These are phyloP conservation scores for Insectozyma bohioensis DNA, from an alignment of 1,139 yeast genomes.

Conservation along the genomic window DNA sequence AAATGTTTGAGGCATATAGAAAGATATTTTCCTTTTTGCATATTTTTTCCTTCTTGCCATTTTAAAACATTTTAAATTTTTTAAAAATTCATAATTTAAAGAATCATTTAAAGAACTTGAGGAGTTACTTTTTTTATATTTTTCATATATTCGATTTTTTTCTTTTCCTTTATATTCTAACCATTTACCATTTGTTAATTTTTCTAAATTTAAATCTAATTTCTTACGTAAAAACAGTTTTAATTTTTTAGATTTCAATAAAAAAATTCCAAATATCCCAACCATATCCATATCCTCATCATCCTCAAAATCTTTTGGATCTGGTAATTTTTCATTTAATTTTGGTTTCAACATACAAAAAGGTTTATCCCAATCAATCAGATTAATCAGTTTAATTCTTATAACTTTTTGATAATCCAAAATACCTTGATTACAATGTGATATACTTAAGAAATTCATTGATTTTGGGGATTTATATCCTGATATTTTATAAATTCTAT, in stretches of 20 bases:
- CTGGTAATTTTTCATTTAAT: slow-evolving; percentile 15
- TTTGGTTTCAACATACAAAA: slow-evolving; percentile 46
- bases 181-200: slow-evolving; percentile 19
- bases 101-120: slow-evolving; percentile 24
- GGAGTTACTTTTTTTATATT: slow-evolving; percentile 13
- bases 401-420: slow-evolving; percentile 45
- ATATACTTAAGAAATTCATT: slow-evolving; percentile 47
- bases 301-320: background rate
- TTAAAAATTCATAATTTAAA: slow-evolving; percentile 26
- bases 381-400: slow-evolving; percentile 33
- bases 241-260: slow-evolving; percentile 10
- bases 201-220: slow-evolving; percentile 24
- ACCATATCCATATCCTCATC: slow-evolving; percentile 4
- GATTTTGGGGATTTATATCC: slow-evolving; percentile 36
- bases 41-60: slow-evolving; percentile 64
- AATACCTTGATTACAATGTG: slow-evolving; percentile 58
- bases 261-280: slow-evolving; percentile 10
- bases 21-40: slow-evolving; percentile 45
- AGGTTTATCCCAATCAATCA: slow-evolving; percentile 53
- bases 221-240: slow-evolving; percentile 16
- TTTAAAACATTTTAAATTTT: slow-evolving; percentile 52
- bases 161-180: slow-evolving; percentile 29
- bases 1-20: slow-evolving; percentile 59
- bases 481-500: slow-evolving; percentile 48
- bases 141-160: slow-evolving; percentile 20